These are phyloP conservation scores for Thraustochytrium striatum DNA, from an alignment of 352 stramenopile species.

Conservation along the genomic window DNA sequence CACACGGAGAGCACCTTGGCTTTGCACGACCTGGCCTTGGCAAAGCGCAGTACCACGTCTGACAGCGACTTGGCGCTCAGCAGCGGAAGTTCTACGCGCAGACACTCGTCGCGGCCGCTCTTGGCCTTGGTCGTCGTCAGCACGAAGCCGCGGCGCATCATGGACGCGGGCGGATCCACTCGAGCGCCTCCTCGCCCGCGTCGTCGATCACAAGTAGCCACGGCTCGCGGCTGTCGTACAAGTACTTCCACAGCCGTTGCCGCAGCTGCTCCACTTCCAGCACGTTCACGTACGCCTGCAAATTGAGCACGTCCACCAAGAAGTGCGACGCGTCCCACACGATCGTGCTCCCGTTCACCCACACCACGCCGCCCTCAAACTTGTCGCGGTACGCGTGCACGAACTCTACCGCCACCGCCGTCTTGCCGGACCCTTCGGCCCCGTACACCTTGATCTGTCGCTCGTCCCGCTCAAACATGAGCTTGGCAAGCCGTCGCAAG, in stretches of 20 bases:
- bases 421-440: constrained; percentile 35
- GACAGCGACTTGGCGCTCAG: not conserved
- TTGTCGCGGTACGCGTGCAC: not conserved
- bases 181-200: constrained; percentile 16
- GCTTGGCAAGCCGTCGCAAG: constrained; percentile 13
- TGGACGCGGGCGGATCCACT: not conserved
- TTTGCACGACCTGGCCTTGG: not conserved
- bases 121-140: constrained; percentile 38
- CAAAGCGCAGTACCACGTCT: not conserved
- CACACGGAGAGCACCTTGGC: not conserved
- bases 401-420: constrained; percentile 5
- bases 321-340: constrained; percentile 25
- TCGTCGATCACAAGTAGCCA: constrained; percentile 46
- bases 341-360: constrained; percentile 29
- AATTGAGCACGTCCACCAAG: not conserved
- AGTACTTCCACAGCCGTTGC: constrained; percentile 23
- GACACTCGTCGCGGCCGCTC: constrained; percentile 17
- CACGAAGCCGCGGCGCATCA: not conserved
- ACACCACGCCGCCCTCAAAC: constrained; percentile 22
- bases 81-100: constrained; percentile 36
- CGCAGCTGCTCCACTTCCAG: constrained; percentile 15
- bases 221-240: constrained; percentile 3
- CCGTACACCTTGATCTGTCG: constrained; percentile 32
- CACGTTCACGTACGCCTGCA: not conserved
- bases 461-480: constrained; percentile 36